Conservation (phyloP, 495 filamentous ascomycete genomes). For the Jackrogersella multiformis region DNA sequence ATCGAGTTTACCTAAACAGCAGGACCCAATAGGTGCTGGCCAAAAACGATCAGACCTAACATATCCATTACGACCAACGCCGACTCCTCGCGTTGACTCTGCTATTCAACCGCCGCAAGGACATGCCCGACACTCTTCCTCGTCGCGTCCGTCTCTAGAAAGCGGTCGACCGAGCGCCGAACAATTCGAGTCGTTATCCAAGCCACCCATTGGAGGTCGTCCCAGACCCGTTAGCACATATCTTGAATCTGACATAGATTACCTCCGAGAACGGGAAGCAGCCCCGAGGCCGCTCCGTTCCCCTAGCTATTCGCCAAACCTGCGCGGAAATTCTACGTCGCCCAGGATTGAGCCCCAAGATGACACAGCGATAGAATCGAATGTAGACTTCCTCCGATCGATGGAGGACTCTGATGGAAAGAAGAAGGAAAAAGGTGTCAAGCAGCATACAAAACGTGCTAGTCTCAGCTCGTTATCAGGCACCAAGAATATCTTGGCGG, state of each 20-base stretch:
- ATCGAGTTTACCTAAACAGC: constrained; percentile 61
- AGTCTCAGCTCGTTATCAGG: constrained; percentile 83
- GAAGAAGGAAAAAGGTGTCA: constrained; percentile 73
- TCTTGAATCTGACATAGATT: constrained; percentile 79
- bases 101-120: constrained; percentile 61
- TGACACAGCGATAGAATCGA: constrained; percentile 79
- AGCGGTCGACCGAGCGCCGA: constrained; percentile 72
- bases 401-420: constrained; percentile 78
- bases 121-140: constrained; percentile 63
- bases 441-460: constrained; percentile 77
- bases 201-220: constrained; percentile 47
- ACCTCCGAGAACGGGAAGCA: constrained; percentile 71
- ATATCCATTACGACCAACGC: constrained; percentile 32
- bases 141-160: constrained; percentile 84
- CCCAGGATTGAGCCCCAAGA: constrained; percentile 59
- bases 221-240: constrained; percentile 79
- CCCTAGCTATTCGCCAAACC: constrained; percentile 50
- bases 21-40: constrained; percentile 47
- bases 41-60: constrained; percentile 45
- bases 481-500: constrained; percentile 85
- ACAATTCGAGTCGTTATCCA: constrained; percentile 60
- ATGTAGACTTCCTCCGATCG: constrained; percentile 85
- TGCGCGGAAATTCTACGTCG: constrained; percentile 50
- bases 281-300: constrained; percentile 48
- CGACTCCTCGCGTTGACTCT: constrained; percentile 51